phyloP scores from a whole-genome alignment of 164 flowering plant genomes.

The Berberis thunbergii region DNA sequence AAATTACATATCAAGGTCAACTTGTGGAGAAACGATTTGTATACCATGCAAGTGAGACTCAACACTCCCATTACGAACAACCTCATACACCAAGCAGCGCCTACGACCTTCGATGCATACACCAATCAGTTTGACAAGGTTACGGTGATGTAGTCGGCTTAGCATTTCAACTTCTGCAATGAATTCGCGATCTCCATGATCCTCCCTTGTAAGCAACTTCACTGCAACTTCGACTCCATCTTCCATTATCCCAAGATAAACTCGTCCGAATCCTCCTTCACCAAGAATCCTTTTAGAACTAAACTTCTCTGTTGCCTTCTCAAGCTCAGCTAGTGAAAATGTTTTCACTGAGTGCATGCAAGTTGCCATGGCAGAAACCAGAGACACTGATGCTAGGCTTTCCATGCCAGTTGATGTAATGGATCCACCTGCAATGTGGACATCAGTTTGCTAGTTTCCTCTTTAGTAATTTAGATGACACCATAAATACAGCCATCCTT shows the following conservation, averaged over 20 bases:
- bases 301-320: conserved; percentile 81
- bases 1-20: background rate
- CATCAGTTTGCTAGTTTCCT: background rate
- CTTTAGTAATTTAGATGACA: background rate
- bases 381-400: conserved; percentile 68
- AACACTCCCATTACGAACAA: conserved; percentile 90
- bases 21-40: background rate
- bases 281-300: conserved; percentile 65
- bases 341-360: conserved; percentile 73
- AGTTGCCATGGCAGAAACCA: conserved; percentile 63
- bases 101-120: conserved; percentile 76
- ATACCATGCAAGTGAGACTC: conserved; percentile 97
- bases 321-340: conserved; percentile 66
- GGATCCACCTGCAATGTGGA: conserved; percentile 48
- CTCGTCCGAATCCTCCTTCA: conserved; percentile 97
- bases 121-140: conserved; percentile 89
- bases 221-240: conserved; percentile 78
- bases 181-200: conserved; percentile 84
- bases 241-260: conserved; percentile 64
- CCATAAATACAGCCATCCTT: too few species aligned
- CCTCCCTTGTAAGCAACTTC: conserved; percentile 68
- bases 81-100: conserved; percentile 90
- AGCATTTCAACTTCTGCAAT: conserved; percentile 96
- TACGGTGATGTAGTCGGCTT: conserved; percentile 91
- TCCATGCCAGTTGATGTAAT: conserved; percentile 53